Percentiles rank a stretch among this genome's conserved stretches.
Conservation (phyloP, 495 filamentous ascomycete species). For the Hyaloscypha variabilis region DNA sequence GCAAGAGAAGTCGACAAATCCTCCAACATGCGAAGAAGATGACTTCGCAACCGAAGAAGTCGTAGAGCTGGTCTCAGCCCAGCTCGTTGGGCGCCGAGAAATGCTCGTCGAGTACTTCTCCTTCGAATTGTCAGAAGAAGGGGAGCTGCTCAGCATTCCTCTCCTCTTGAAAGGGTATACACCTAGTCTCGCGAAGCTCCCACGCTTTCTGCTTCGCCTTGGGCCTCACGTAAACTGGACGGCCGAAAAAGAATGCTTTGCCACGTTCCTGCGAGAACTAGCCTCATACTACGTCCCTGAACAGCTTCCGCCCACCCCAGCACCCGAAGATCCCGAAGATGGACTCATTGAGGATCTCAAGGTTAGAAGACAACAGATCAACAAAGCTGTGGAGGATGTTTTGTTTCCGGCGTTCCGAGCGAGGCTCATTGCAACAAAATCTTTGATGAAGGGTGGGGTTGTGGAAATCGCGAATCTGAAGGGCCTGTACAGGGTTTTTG, state of each 20-base stretch:
- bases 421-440: slow-evolving; percentile 80
- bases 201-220: slow-evolving; percentile 82
- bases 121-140: slow-evolving; percentile 76
- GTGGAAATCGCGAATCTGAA: slow-evolving; percentile 93
- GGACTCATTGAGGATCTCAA: slow-evolving; percentile 53
- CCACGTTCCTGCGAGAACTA: slow-evolving; percentile 82
- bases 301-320: slow-evolving; percentile 63
- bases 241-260: slow-evolving; percentile 84
- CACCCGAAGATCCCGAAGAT: slow-evolving; percentile 40
- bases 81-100: slow-evolving; percentile 72
- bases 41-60: slow-evolving; percentile 69
- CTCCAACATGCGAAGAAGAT: slow-evolving; percentile 41
- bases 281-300: slow-evolving; percentile 92
- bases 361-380: slow-evolving; percentile 58
- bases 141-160: slow-evolving; percentile 77
- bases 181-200: slow-evolving; percentile 83
- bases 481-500: slow-evolving; percentile 95
- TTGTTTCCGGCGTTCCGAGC: slow-evolving; percentile 84
- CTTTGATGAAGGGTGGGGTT: slow-evolving; percentile 71
- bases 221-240: slow-evolving; percentile 90
- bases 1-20: slow-evolving; percentile 53
- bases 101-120: slow-evolving; percentile 96
- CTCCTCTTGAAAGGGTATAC: slow-evolving; percentile 88
- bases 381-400: slow-evolving; percentile 66
- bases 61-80: slow-evolving; percentile 57